Evolutionary conservation across 352 stramenopile species (phyloP).

Genomic region (Phytopythium kandeliae): DNA sequence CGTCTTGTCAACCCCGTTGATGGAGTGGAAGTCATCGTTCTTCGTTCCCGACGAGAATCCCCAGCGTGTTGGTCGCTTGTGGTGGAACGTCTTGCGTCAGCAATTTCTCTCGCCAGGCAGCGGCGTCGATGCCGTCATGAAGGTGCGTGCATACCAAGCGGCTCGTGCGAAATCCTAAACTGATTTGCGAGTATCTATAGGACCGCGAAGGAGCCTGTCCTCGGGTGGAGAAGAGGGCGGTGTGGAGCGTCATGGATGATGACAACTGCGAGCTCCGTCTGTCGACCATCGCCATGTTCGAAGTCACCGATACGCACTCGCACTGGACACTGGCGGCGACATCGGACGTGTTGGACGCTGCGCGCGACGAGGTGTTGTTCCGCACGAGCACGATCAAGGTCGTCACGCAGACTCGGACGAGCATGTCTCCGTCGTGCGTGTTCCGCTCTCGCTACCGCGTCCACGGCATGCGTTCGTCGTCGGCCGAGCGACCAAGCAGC

Average conservation of each 20-base stretch:
- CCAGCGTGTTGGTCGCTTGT: neutral
- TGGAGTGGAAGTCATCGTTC: constrained; percentile 3
- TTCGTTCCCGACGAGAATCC: neutral
- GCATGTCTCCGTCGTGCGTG: neutral
- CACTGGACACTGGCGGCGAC: neutral
- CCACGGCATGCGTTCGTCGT: neutral
- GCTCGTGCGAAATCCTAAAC: no score
- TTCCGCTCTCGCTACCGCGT: neutral
- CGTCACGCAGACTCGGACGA: neutral
- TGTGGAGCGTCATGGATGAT: neutral
- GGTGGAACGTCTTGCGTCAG: neutral
- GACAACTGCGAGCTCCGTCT: neutral
- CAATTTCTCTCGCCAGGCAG: neutral
- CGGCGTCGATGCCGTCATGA: neutral
- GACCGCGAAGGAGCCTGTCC: neutral
- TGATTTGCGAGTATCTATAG: neutral
- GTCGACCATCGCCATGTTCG: neutral
- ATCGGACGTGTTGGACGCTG: neutral
- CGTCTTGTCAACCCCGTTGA: neutral
- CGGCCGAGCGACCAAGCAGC: neutral
- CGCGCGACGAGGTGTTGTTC: neutral
- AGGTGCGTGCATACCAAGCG: no score
- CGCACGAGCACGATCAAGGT: neutral
- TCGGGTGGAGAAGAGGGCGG: neutral
- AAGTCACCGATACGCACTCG: neutral